Percentiles rank a stretch among this genome's conserved stretches.
Evolutionary conservation across 257 asterid genomes (phyloP).

Genomic region (Cruciata laevipes): DNA sequence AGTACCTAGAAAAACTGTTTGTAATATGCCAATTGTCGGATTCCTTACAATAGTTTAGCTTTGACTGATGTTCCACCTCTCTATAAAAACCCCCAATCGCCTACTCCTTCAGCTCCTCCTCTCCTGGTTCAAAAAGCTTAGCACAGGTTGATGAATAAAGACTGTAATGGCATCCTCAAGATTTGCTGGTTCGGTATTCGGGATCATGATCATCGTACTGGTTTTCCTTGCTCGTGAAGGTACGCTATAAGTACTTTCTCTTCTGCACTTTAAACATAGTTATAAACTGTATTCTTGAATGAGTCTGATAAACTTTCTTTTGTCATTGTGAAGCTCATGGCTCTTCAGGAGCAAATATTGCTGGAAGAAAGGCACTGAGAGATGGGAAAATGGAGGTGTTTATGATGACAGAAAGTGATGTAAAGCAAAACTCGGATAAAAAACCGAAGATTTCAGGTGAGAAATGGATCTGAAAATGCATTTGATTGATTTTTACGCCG

Average conservation of each 20-base stretch:
- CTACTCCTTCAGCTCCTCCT: constrained; percentile 18
- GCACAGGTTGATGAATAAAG: constrained; percentile 4
- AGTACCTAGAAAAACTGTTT: constrained; percentile 29
- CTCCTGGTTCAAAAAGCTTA: constrained; percentile 5
- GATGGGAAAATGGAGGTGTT: constrained; percentile 30
- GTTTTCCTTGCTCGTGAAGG: constrained; percentile 39
- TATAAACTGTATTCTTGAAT: not conserved
- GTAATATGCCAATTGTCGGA: constrained; percentile 41
- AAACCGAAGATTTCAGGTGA: constrained; percentile 24
- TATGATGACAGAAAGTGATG: constrained; percentile 12
- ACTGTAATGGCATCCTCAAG: constrained; percentile 39
- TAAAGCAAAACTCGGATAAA: constrained; percentile 27
- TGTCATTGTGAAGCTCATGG: not conserved
- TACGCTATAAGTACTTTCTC: not conserved
- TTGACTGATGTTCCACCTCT: constrained; percentile 59
- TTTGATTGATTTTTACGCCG: not conserved
- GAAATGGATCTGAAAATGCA: not conserved
- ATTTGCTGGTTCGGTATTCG: constrained; percentile 27
- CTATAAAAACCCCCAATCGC: constrained; percentile 34
- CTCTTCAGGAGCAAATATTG: constrained; percentile 12
- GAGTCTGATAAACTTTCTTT: not conserved
- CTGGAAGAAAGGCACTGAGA: constrained; percentile 20
- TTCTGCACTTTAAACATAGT: not conserved
- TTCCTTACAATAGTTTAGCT: constrained; percentile 24
- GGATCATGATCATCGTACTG: constrained; percentile 27